phyloP scores from a whole-genome alignment of 306 rosid genomes.

The Alnus glutinosa region DNA sequence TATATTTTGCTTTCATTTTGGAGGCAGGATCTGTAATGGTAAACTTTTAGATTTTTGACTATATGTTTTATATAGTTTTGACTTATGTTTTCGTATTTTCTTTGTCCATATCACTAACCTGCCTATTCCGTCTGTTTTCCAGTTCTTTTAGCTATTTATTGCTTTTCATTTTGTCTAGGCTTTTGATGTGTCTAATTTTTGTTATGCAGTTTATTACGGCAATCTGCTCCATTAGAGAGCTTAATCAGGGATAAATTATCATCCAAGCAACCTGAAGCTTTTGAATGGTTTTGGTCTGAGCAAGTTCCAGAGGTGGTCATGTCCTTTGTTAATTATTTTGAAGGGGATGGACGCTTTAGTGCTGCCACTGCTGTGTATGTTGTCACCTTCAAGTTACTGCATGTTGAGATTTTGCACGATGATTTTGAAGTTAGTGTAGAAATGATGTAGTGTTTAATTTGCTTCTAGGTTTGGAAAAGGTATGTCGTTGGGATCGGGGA shows the following conservation, averaged over 20 bases:
- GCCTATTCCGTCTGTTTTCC: background rate
- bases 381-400: constrained; percentile 25
- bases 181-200: constrained; percentile 33
- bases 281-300: constrained; percentile 93
- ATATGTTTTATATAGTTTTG: no score
- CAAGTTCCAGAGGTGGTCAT: constrained; percentile 74
- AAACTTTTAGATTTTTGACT: background rate
- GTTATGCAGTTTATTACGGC: constrained; percentile 74
- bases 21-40: constrained; percentile 17
- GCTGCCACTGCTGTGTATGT: constrained; percentile 74
- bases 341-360: constrained; percentile 60
- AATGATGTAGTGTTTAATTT: constrained; percentile 30
- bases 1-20: constrained; percentile 19
- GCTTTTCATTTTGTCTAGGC: constrained; percentile 25
- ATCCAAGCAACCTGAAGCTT: constrained; percentile 76
- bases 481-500: constrained; percentile 37
- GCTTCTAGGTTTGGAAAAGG: constrained; percentile 68
- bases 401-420: constrained; percentile 22
- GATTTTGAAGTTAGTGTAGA: constrained; percentile 25
- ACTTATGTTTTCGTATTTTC: background rate
- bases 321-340: constrained; percentile 73
- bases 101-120: background rate
- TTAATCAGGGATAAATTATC: constrained; percentile 77
- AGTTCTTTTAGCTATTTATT: constrained; percentile 17
- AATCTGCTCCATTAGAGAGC: constrained; percentile 82